phyloP scores from a whole-genome alignment of 805 yeast species.

The Yamadazyma ubonensis region DNA sequence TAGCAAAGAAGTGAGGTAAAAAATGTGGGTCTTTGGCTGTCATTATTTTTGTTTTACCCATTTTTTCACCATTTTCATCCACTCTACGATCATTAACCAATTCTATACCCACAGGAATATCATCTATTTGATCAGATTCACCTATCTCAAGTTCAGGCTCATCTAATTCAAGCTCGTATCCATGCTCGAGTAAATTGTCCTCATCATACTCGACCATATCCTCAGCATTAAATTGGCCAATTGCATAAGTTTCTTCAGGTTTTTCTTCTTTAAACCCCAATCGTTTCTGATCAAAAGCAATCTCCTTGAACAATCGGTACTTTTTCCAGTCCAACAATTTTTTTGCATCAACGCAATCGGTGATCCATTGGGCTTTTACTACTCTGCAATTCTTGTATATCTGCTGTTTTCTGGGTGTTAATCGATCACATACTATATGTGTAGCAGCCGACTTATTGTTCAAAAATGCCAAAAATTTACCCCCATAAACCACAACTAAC shows the following conservation, averaged over 20 bases:
- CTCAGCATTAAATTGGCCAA: slow-evolving; percentile 7
- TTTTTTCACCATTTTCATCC: slow-evolving; percentile 12
- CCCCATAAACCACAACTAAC: slow-evolving; percentile 75
- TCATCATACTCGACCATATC: slow-evolving; percentile 7
- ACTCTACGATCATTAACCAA: slow-evolving; percentile 5
- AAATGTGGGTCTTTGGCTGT: slow-evolving; percentile 81
- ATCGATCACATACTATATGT: slow-evolving; percentile 75
- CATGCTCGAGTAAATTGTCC: slow-evolving; percentile 6
- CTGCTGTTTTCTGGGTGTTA: slow-evolving; percentile 72
- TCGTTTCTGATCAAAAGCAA: slow-evolving; percentile 55
- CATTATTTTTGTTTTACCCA: slow-evolving; percentile 12
- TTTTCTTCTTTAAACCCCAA: slow-evolving; percentile 20
- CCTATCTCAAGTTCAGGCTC: slow-evolving; percentile 1
- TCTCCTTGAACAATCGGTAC: slow-evolving; percentile 50
- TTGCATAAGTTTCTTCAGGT: neutral
- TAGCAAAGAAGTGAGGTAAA: slow-evolving; percentile 65
- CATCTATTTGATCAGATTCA: neutral
- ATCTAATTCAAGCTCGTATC: slow-evolving; percentile 1
- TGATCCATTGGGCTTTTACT: slow-evolving; percentile 80
- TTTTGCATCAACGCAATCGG: slow-evolving; percentile 54
- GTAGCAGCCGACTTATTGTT: slow-evolving; percentile 73
- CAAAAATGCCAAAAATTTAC: slow-evolving; percentile 66
- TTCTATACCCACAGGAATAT: neutral
- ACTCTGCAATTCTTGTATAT: slow-evolving; percentile 71
- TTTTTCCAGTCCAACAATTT: slow-evolving; percentile 67